phyloP scores from a whole-genome alignment of 768 basidiomycete species.

The Amanita thiersii region DNA sequence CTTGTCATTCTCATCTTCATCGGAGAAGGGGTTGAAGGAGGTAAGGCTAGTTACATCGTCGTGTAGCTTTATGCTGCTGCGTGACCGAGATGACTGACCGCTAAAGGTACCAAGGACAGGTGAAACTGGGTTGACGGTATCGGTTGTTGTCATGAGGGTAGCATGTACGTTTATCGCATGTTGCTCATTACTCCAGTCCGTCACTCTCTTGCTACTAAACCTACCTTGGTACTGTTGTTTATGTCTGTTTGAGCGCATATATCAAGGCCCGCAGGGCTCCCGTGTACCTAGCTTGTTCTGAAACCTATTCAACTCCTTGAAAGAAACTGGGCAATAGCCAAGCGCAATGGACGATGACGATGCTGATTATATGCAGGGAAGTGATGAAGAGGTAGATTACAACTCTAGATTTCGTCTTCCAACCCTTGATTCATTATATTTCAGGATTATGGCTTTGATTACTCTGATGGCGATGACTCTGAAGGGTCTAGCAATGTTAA shows the following conservation, averaged over 20 bases:
- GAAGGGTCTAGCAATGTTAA: conserved; percentile 78
- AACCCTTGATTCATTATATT: conserved; percentile 8
- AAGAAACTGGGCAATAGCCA: conserved; percentile 9
- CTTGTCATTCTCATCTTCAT: conserved; percentile 86
- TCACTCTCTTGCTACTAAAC: not conserved
- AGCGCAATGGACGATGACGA: conserved; percentile 92
- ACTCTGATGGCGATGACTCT: conserved; percentile 84
- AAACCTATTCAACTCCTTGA: no score
- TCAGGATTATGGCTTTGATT: conserved; percentile 94
- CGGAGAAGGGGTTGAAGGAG: conserved; percentile 88
- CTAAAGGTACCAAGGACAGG: conserved; percentile 27
- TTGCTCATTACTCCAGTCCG: not conserved
- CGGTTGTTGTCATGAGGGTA: conserved; percentile 12
- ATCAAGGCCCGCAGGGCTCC: not conserved
- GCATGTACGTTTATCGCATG: not conserved
- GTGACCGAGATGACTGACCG: conserved; percentile 46
- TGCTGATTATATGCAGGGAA: conserved; percentile 90
- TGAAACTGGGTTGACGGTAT: conserved; percentile 18
- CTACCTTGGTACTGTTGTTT: not conserved
- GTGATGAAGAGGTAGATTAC: conserved; percentile 66
- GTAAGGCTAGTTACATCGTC: conserved; percentile 70
- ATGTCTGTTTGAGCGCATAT: not conserved
- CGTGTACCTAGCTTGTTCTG: no score
- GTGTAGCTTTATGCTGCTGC: conserved; percentile 49
- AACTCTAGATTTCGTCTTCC: conserved; percentile 1